Evolutionary conservation across 306 rosid species (phyloP).

Genomic region (Pyrus bretschneideri): DNA sequence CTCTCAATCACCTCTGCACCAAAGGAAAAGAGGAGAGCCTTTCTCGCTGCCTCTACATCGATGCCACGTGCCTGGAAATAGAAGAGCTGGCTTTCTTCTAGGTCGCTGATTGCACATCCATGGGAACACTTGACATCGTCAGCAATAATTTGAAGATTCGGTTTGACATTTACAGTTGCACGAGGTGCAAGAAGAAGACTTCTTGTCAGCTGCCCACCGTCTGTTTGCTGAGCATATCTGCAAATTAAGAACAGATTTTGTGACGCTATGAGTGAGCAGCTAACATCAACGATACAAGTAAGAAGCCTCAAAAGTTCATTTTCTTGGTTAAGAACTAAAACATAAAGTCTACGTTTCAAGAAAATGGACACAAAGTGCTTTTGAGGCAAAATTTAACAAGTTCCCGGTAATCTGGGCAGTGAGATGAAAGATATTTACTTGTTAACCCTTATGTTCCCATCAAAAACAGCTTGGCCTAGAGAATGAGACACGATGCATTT

Average conservation of each 20-base stretch:
- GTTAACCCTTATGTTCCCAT: conserved; percentile 85
- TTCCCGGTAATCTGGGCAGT: background rate
- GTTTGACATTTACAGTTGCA: conserved; percentile 82
- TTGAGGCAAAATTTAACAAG: background rate
- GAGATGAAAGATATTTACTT: conserved; percentile 43
- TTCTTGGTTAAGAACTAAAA: background rate
- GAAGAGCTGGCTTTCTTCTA: conserved; percentile 76
- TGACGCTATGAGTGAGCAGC: too few relatives aligned
- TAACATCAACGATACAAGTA: too few relatives aligned
- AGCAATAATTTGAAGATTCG: conserved; percentile 91
- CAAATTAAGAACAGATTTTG: background rate
- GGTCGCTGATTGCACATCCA: conserved; percentile 96
- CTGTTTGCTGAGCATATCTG: conserved; percentile 92
- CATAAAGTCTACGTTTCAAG: too few relatives aligned
- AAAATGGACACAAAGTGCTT: background rate
- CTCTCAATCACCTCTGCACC: conserved; percentile 75
- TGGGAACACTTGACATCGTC: conserved; percentile 94
- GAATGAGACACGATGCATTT: conserved; percentile 91
- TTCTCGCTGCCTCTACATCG: conserved; percentile 62
- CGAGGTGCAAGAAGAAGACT: conserved; percentile 94
- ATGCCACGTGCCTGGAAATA: conserved; percentile 89
- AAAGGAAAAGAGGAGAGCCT: conserved; percentile 68
- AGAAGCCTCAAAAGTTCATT: background rate
- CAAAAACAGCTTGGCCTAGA: conserved; percentile 82
- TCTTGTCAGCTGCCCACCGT: conserved; percentile 91